Percentiles rank a stretch among this genome's conserved stretches.
Evolutionary conservation across 106 monocot genomes (phyloP).

Genomic region (Narthecium ossifragum): DNA sequence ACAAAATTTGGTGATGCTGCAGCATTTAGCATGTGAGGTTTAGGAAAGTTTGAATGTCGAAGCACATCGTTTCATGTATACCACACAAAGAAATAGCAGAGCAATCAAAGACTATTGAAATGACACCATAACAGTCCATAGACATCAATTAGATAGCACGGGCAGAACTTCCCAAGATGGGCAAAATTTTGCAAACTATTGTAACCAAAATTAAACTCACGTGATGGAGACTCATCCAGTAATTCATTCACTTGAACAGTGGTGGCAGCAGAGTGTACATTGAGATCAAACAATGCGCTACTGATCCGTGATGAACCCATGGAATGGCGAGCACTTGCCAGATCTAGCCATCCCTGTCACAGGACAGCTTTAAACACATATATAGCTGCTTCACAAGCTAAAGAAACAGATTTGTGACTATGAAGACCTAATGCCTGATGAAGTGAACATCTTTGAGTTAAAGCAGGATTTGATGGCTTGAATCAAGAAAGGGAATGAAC

Average conservation of each 20-base stretch:
- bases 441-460: no score
- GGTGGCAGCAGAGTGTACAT: slow-evolving; percentile 58
- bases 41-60: no score
- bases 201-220: no score
- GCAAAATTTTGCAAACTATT: background rate
- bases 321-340: slow-evolving; percentile 90
- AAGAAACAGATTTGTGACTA: no score
- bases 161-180: background rate
- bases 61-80: background rate
- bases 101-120: background rate
- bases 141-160: background rate
- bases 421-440: no score
- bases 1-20: background rate
- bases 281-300: slow-evolving; percentile 54
- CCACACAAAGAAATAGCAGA: background rate
- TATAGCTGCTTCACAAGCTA: no score
- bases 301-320: slow-evolving; percentile 77
- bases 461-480: no score
- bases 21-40: no score
- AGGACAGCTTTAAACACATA: background rate
- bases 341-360: slow-evolving; percentile 82
- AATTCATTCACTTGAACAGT: slow-evolving; percentile 33
- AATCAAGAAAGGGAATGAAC: no score
- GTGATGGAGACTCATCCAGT: slow-evolving; percentile 13
- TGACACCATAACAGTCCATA: background rate